Evolutionary conservation across 2,329 filamentous ascomycete genomes (phyloP).

Genomic region (Sclerotinia sclerotiorum): DNA sequence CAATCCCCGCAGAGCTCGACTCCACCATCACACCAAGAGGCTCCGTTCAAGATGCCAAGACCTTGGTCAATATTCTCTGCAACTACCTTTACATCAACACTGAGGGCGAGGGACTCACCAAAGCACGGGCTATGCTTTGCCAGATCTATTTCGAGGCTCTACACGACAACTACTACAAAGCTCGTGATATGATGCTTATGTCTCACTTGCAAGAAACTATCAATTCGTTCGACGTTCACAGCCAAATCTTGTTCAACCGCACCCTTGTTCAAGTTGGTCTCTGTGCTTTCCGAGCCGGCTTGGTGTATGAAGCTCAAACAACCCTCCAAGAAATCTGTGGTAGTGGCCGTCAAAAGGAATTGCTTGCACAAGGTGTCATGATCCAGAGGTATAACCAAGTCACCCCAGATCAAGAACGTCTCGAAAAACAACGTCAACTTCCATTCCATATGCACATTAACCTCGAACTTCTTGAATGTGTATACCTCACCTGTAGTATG

Average conservation of each 20-base stretch:
- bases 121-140: conserved; percentile 94
- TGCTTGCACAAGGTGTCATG: conserved; percentile 96
- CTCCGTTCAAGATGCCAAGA: conserved; percentile 65
- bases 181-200: conserved; percentile 99
- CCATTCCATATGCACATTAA: conserved; percentile 99
- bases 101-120: conserved; percentile 77
- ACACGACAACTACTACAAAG: conserved; percentile 96
- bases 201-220: conserved; percentile 98
- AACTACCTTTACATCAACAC: conserved; percentile 93
- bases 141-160: conserved; percentile 98
- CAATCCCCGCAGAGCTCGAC: conserved; percentile 66
- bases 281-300: conserved; percentile 94
- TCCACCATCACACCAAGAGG: conserved; percentile 78
- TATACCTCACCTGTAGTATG: conserved; percentile 99
- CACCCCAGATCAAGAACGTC: conserved; percentile 93
- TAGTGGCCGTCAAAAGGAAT: conserved; percentile 95
- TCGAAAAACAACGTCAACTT: conserved; percentile 95
- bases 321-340: conserved; percentile 98
- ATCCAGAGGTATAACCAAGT: conserved; percentile 97
- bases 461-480: conserved; percentile 94
- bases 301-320: conserved; percentile 96
- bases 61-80: conserved; percentile 83
- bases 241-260: conserved; percentile 97
- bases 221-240: conserved; percentile 91
- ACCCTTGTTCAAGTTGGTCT: conserved; percentile 97